These are phyloP conservation scores for Sicyos edulis DNA, from an alignment of 306 rosid species.

Conservation along the genomic window DNA sequence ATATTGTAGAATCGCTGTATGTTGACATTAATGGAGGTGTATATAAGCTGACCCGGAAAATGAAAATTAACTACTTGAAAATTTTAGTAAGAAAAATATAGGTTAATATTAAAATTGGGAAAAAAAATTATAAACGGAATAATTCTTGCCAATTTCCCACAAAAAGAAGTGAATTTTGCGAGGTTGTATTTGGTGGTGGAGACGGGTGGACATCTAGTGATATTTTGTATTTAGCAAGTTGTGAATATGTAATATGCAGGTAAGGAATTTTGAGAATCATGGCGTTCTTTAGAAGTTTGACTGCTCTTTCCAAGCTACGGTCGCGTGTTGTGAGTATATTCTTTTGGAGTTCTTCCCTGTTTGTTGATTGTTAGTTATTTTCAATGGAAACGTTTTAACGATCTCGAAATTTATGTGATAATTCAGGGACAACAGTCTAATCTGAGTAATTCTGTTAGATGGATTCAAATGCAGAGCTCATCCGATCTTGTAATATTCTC, in stretches of 20 bases:
- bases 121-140: too few relatives aligned
- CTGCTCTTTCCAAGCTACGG: constrained; percentile 73
- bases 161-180: too few relatives aligned
- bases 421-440: constrained; percentile 69
- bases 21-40: too few relatives aligned
- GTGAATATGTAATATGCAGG: constrained; percentile 17
- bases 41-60: too few relatives aligned
- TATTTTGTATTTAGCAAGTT: not conserved
- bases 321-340: constrained; percentile 58
- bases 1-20: too few relatives aligned
- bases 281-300: constrained; percentile 60
- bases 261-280: constrained; percentile 18
- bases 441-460: constrained; percentile 68
- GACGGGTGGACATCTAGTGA: too few relatives aligned
- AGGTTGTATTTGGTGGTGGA: too few relatives aligned
- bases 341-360: not conserved
- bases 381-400: not conserved
- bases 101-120: too few relatives aligned
- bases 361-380: not conserved
- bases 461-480: constrained; percentile 68
- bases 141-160: too few relatives aligned
- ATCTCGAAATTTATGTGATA: not conserved
- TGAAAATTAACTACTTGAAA: too few relatives aligned
- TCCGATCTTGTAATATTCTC: constrained; percentile 47
- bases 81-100: too few relatives aligned